Evolutionary conservation across 345 rosid genomes (phyloP), one percentile per base, ranked within the genome.

Genomic region (Arabis hirsuta): DNA sequence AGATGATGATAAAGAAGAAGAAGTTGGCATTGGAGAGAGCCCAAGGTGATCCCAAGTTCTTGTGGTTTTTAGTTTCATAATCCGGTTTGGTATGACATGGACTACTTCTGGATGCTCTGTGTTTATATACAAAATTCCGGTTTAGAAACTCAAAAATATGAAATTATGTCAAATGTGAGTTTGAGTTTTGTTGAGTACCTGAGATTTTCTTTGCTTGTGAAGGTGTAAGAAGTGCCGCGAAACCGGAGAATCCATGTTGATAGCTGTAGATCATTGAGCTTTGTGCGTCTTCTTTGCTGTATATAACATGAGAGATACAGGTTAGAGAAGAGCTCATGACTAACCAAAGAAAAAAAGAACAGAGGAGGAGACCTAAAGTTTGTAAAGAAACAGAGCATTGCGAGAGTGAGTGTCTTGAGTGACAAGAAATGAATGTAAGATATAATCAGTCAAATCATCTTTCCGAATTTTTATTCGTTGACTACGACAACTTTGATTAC

Each of bases 191-290:
- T 41, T 50, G 29, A 26, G 55, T 73, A 80, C 84, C 74, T 29
- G 84, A 82, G 9, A 84, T 67, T 58, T 36, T 26, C 19, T 65
- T 78, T 0, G 82, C 86, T 55, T 85, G 77, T 4, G 78, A 79
- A 11, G 85, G 77, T 14, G 79, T 81, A 31, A 87, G 81, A 61
- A 61, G 54, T 5, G 92, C 92, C 4, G 86, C 79, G 10, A 85
- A 85, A 41, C 92, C 92, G 10, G 84, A 84, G 62, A 88, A 79
- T 27, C 78, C 74, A 24, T 73, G 80, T 38, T 66, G 71, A 71
- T 81, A 85, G 41, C 85, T 81, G 71, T 84, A 87, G 55, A 85
- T 54, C 29, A 87, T 81, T 7, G 88, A 74, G 4, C 79, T 78
- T 51, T 43, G 47, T 9, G 87, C 82, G 52, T 54, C 79, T 62